These are phyloP conservation scores for Venturia oleaginea DNA, from an alignment of 2,329 filamentous ascomycete species.

Conservation along the genomic window DNA sequence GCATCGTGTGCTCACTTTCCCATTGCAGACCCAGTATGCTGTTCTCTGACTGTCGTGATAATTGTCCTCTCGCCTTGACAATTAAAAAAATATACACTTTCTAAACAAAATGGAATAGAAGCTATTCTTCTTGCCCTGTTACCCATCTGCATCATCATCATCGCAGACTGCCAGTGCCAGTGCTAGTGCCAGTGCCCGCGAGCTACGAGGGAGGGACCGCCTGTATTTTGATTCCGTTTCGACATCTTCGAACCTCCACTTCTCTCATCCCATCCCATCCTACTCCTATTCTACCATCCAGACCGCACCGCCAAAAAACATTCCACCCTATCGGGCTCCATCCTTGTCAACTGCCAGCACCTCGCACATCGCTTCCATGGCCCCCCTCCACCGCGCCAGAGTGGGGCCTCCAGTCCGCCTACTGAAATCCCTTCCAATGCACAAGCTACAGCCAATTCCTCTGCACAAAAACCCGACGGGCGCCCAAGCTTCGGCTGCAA, in stretches of 20 bases:
- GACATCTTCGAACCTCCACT: not conserved
- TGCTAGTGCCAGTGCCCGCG: no score
- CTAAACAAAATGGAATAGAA: no score
- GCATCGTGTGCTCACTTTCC: not conserved
- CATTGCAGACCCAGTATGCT: no score
- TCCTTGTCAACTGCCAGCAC: not conserved
- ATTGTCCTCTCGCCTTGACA: no score
- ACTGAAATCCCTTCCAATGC: not conserved
- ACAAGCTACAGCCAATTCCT: constrained; percentile 5
- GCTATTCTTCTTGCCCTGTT: no score
- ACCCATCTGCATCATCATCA: no score
- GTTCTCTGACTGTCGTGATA: no score
- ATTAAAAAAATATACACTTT: no score
- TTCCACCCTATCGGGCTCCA: not conserved
- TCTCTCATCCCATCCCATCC: no score
- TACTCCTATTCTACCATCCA: not conserved
- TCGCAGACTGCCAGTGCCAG: no score
- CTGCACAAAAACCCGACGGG: not conserved
- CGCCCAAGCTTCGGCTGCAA: not conserved
- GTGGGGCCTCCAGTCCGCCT: not conserved
- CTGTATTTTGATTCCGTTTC: not conserved
- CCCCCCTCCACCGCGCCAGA: not conserved
- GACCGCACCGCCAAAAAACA: not conserved
- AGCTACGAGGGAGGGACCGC: no score
- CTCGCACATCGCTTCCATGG: not conserved